phyloP scores from a whole-genome alignment of 2,329 filamentous ascomycete genomes.

The Allantophomopsis cytisporea region DNA sequence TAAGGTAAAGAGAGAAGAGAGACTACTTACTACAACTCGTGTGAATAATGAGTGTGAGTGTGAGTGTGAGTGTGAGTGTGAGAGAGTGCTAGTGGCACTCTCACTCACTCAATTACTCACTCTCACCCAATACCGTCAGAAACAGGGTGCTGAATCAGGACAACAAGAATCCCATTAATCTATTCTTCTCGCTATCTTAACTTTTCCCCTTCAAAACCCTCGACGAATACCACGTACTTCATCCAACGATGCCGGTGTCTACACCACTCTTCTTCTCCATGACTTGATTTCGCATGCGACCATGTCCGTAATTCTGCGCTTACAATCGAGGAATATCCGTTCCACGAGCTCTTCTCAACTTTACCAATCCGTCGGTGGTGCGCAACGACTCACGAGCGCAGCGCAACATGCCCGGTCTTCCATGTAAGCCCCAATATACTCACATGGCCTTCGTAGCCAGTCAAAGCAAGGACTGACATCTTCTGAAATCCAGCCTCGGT shows the following conservation, averaged over 20 bases:
- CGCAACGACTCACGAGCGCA: constrained; percentile 7
- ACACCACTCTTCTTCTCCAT: constrained; percentile 1
- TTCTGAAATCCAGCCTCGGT: constrained; percentile 56
- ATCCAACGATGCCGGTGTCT: background rate
- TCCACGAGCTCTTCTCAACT: constrained; percentile 9
- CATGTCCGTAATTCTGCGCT: constrained; percentile 18
- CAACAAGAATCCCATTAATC: too few relatives aligned
- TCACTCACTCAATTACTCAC: too few relatives aligned
- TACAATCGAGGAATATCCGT: constrained; percentile 12
- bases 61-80: too few relatives aligned
- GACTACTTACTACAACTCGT: too few relatives aligned
- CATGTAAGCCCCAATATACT: constrained; percentile 27
- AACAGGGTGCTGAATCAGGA: too few relatives aligned
- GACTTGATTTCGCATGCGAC: constrained; percentile 10
- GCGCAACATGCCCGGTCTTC: constrained; percentile 40
- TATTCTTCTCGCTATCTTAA: too few relatives aligned
- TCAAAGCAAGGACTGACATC: too few relatives aligned
- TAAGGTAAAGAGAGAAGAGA: too few relatives aligned
- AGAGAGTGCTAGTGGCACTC: too few relatives aligned
- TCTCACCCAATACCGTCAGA: too few relatives aligned
- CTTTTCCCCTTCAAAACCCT: too few relatives aligned
- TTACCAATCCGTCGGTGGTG: constrained; percentile 10
- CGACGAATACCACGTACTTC: background rate
- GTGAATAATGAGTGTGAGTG: too few relatives aligned
- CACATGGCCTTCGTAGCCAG: background rate